Conservation (phyloP, 2,329 filamentous ascomycete genomes). For the Alternaria incomplexa region DNA sequence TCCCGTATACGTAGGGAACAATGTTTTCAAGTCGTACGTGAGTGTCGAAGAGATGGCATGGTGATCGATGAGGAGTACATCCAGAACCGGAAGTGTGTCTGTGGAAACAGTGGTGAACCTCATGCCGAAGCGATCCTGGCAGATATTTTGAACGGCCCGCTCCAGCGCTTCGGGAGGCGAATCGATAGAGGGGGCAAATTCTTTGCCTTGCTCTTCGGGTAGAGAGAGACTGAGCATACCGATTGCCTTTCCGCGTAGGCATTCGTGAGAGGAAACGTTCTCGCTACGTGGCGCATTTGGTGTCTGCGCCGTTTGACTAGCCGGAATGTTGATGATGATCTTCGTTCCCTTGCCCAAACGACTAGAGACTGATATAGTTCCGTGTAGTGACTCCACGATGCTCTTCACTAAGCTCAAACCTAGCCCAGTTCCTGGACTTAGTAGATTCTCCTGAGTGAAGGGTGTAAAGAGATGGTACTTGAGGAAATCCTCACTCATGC, state of each 20-base stretch:
- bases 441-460: conserved; percentile 29
- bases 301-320: background rate
- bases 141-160: conserved; percentile 8
- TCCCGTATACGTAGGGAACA: background rate
- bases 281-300: background rate
- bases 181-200: background rate
- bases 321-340: conserved; percentile 13
- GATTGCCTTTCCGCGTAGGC: background rate
- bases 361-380: conserved; percentile 26
- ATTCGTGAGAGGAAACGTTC: background rate
- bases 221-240: conserved; percentile 2
- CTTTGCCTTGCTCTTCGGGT: background rate
- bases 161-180: background rate
- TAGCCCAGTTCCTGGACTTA: conserved; percentile 28
- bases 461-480: conserved; percentile 25
- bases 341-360: conserved; percentile 11
- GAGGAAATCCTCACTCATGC: conserved; percentile 31
- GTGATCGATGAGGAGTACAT: conserved; percentile 8
- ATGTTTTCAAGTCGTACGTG: background rate
- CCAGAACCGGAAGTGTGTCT: background rate
- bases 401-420: conserved; percentile 29
- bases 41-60: background rate
- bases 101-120: background rate
- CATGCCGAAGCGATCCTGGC: conserved; percentile 7
- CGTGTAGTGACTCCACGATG: conserved; percentile 24